These are phyloP conservation scores for Aspergillus taichungensis DNA, from an alignment of 495 filamentous ascomycete species.

Conservation along the genomic window DNA sequence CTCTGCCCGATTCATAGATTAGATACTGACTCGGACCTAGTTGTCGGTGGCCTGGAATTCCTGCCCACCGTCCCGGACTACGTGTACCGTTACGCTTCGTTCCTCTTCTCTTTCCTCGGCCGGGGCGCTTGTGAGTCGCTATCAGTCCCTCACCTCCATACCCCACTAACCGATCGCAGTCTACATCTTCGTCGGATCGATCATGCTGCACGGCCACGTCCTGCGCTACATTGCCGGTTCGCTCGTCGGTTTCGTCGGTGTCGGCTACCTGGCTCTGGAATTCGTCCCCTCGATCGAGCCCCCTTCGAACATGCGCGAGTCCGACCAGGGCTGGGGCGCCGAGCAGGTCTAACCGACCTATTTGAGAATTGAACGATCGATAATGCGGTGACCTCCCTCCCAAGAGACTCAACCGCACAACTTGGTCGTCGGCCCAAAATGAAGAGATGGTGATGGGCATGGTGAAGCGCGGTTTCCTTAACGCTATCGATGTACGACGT, in stretches of 20 bases:
- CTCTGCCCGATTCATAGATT: background rate
- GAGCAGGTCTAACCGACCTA: conserved; percentile 61
- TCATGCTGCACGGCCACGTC: conserved; percentile 57
- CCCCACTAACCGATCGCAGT: conserved; percentile 41
- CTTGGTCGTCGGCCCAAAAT: too few species aligned
- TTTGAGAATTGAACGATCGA: background rate
- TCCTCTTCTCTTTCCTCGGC: conserved; percentile 95
- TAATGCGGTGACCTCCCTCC: background rate
- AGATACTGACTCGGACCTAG: conserved; percentile 15
- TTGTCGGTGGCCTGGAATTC: conserved; percentile 59
- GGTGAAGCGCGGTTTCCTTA: background rate
- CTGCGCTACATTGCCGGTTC: conserved; percentile 57
- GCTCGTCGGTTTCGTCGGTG: conserved; percentile 64
- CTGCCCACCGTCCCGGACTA: conserved; percentile 79
- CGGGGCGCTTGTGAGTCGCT: conserved; percentile 78
- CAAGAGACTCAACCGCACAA: too few species aligned
- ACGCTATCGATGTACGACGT: conserved; percentile 8
- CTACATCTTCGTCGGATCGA: conserved; percentile 90
- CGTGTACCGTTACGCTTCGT: conserved; percentile 85
- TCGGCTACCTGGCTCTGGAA: conserved; percentile 76
- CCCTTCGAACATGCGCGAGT: conserved; percentile 94
- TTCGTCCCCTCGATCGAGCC: conserved; percentile 96
- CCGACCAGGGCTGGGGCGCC: conserved; percentile 81
- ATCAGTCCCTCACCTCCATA: background rate
- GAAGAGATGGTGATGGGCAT: too few species aligned